These are phyloP conservation scores for Brassica rapa DNA, from an alignment of 345 rosid species.

Conservation along the genomic window DNA sequence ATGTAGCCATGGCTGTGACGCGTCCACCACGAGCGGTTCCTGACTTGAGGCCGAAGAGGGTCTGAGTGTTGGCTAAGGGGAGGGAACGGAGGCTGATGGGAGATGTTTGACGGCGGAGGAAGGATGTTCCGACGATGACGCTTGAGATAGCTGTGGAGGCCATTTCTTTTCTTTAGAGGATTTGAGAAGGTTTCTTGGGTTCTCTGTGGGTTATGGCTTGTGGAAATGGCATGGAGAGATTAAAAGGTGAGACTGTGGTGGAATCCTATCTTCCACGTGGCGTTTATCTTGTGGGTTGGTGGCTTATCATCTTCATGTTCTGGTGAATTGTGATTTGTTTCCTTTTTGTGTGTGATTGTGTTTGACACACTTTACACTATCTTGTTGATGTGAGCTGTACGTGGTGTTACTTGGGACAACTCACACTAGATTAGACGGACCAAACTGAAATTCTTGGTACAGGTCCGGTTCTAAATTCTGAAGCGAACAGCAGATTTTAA, in stretches of 20 bases:
- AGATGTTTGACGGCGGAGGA: conserved; percentile 49
- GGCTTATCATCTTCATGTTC: conserved; percentile 45
- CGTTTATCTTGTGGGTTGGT: conserved; percentile 40
- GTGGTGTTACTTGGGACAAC: conserved; percentile 21
- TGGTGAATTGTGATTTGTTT: conserved; percentile 12
- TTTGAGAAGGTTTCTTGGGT: not conserved
- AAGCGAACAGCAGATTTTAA: no score
- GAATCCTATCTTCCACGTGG: conserved; percentile 68
- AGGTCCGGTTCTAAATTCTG: no score
- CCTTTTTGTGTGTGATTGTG: conserved; percentile 21
- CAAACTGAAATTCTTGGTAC: no score
- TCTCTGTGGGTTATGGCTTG: not conserved
- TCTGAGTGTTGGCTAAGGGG: conserved; percentile 45
- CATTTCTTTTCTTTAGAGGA: conserved; percentile 26
- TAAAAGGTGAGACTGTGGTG: conserved; percentile 25
- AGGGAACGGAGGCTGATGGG: conserved; percentile 51
- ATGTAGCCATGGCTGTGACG: conserved; percentile 58
- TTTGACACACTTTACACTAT: conserved; percentile 35
- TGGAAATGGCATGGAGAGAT: conserved; percentile 33
- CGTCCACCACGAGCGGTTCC: conserved; percentile 50
- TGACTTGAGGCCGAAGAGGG: conserved; percentile 64
- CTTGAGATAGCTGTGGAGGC: conserved; percentile 65
- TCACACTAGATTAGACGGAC: not conserved
- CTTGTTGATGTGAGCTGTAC: conserved; percentile 17
- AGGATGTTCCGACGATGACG: conserved; percentile 63